Evolutionary conservation across 2,329 filamentous ascomycete genomes (phyloP).

Genomic region (Colletotrichum tropicale): DNA sequence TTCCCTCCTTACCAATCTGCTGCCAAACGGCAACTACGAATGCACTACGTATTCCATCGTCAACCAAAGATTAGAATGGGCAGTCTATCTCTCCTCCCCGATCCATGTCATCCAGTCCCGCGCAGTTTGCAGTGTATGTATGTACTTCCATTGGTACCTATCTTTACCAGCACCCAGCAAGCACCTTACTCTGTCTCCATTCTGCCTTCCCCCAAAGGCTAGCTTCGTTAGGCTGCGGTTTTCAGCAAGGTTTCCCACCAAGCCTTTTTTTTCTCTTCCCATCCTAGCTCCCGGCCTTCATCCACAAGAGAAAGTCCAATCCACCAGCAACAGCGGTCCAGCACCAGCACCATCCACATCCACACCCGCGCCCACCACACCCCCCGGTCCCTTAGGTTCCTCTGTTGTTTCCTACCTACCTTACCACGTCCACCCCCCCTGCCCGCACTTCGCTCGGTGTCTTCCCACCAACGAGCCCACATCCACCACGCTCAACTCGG

Average conservation of each 20-base stretch:
- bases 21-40: background rate
- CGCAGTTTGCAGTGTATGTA: background rate
- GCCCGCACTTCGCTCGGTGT: constrained; percentile 8
- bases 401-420: background rate
- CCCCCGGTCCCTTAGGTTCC: background rate
- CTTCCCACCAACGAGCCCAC: background rate
- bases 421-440: background rate
- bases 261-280: background rate
- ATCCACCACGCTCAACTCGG: background rate
- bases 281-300: constrained; percentile 13
- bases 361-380: background rate
- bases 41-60: background rate
- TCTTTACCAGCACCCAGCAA: background rate
- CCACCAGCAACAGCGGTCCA: background rate
- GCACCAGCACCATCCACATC: background rate
- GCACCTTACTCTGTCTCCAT: background rate
- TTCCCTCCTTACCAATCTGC: background rate
- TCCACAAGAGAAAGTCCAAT: background rate
- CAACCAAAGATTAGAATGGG: background rate
- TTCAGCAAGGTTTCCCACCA: background rate
- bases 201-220: background rate
- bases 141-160: background rate
- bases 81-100: background rate
- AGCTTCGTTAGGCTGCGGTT: background rate
- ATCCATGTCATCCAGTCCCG: background rate